A percentile compares a stretch with the other conserved stretches of the same genome.
phyloP scores from a whole-genome alignment of 352 stramenopile genomes.

The Globisporangium sylvaticum region DNA sequence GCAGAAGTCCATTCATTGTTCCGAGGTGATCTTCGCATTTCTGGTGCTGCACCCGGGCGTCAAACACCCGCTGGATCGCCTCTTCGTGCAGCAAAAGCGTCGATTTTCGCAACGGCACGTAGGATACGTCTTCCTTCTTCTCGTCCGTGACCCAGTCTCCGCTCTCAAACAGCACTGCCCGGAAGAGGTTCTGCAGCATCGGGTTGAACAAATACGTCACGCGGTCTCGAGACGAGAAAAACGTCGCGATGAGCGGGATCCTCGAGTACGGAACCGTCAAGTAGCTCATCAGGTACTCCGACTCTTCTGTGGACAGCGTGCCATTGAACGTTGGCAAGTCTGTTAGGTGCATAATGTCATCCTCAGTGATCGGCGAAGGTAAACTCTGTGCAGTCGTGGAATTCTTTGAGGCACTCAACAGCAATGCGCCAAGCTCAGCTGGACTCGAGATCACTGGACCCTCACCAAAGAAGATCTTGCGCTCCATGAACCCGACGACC shows the following conservation, averaged over 20 bases:
- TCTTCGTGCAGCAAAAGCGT: constrained; percentile 78
- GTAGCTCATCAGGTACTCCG: constrained; percentile 97
- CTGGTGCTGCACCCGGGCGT: constrained; percentile 71
- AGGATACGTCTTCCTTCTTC: constrained; percentile 57
- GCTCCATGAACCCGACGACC: constrained; percentile 82
- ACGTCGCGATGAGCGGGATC: constrained; percentile 96
- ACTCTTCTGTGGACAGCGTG: constrained; percentile 94
- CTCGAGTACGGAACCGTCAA: constrained; percentile 98
- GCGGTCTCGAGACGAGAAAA: constrained; percentile 93
- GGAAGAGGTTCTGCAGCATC: constrained; percentile 78
- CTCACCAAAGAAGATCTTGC: constrained; percentile 87
- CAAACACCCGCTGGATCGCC: constrained; percentile 65
- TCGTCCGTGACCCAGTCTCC: constrained; percentile 78
- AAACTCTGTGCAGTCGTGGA: constrained; percentile 25
- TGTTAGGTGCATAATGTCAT: constrained; percentile 97
- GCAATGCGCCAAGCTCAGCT: constrained; percentile 51
- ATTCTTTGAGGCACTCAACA: constrained; percentile 51
- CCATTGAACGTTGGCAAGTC: constrained; percentile 96
- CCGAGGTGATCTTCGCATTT: constrained; percentile 88
- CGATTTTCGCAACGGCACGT: constrained; percentile 81
- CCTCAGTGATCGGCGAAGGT: constrained; percentile 82
- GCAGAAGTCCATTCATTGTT: constrained; percentile 94
- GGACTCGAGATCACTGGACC: constrained; percentile 80
- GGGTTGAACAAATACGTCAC: constrained; percentile 88
- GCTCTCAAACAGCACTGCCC: constrained; percentile 88